Evolutionary conservation across 2,329 filamentous ascomycete species (phyloP).

Genomic region (Lasiodiplodia theobromae): DNA sequence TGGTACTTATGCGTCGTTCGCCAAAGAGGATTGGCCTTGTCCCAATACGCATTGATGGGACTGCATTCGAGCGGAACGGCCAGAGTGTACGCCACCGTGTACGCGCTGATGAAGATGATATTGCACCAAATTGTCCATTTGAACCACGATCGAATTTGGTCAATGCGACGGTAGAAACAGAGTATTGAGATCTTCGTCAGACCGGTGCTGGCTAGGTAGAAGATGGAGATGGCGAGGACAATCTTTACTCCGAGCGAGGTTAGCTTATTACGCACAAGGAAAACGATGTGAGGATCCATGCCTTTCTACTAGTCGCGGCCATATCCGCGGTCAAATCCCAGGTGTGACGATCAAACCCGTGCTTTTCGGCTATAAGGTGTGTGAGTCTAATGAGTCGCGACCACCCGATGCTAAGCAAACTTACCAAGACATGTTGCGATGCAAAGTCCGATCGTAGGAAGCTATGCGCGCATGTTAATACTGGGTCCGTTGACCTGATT

Average conservation of each 20-base stretch:
- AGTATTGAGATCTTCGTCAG: conserved; percentile 46
- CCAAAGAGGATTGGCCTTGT: conserved; percentile 45
- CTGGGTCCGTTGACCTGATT: no score
- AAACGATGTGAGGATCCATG: not conserved
- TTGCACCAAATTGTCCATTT: conserved; percentile 46
- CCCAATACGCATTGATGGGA: conserved; percentile 52
- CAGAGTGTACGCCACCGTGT: conserved; percentile 48
- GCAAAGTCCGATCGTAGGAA: not conserved
- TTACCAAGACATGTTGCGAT: conserved; percentile 4
- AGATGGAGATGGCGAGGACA: conserved; percentile 37
- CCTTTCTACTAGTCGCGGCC: conserved; percentile 10
- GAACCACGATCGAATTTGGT: conserved; percentile 44
- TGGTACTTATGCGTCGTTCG: conserved; percentile 38
- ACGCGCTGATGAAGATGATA: conserved; percentile 49
- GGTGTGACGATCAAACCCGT: conserved; percentile 10
- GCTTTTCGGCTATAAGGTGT: not conserved
- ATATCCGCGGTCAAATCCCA: conserved; percentile 14
- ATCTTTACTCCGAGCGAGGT: not conserved
- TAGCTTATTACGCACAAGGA: not conserved
- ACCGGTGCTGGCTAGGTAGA: conserved; percentile 40
- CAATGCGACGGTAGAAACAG: conserved; percentile 53
- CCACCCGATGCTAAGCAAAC: not conserved
- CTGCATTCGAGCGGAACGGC: conserved; percentile 47
- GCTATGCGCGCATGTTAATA: not conserved
- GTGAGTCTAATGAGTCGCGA: not conserved